These are phyloP conservation scores for Rhizophagus prolifer DNA, from an alignment of 192 early-diverging fungal species.

Conservation along the genomic window DNA sequence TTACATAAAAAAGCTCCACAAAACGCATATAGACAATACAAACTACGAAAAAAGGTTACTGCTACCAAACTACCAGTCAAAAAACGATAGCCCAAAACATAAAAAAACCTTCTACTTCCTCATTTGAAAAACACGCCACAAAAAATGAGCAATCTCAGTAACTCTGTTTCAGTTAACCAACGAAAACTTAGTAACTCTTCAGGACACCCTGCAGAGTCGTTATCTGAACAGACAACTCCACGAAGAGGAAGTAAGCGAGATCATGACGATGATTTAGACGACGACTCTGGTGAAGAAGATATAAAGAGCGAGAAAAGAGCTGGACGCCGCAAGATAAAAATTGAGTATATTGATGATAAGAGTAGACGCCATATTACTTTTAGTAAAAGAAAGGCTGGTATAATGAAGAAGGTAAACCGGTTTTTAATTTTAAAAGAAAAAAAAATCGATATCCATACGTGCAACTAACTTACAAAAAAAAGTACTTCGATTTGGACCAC, in stretches of 20 bases:
- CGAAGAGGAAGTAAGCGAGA: constrained; percentile 34
- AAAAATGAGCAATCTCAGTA: constrained; percentile 1
- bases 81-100: neutral
- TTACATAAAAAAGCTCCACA: neutral
- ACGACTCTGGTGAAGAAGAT: constrained; percentile 65
- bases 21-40: constrained; percentile 8
- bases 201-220: neutral
- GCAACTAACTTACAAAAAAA: neutral
- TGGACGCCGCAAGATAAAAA: constrained; percentile 93
- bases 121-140: constrained; percentile 16
- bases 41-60: constrained; percentile 21
- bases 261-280: constrained; percentile 53
- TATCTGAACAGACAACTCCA: constrained; percentile 15
- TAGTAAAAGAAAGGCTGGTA: constrained; percentile 92
- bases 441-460: neutral
- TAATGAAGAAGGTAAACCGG: constrained; percentile 85
- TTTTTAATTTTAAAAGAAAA: too few species aligned
- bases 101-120: neutral
- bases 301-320: constrained; percentile 54
- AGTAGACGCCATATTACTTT: constrained; percentile 92
- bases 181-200: constrained; percentile 25
- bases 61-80: constrained; percentile 17
- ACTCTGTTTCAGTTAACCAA: neutral
- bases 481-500: neutral
- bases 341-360: constrained; percentile 95